Percentiles rank a stretch among this genome's conserved stretches.
Evolutionary conservation across 306 rosid genomes (phyloP).

Genomic region (Acacia melanoxylon): DNA sequence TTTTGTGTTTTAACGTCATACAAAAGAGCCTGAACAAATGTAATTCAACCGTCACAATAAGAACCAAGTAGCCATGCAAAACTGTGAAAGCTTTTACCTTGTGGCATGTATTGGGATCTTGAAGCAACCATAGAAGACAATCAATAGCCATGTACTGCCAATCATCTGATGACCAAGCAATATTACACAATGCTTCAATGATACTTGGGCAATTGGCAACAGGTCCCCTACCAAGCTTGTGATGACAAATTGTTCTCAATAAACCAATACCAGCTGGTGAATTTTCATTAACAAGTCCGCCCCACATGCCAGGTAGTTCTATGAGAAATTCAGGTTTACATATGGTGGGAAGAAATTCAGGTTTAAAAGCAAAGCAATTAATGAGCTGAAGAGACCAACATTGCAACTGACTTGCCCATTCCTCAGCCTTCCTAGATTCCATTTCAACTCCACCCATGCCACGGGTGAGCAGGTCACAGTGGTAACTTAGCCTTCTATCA

Average conservation of each 20-base stretch:
- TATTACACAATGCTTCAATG: slow-evolving; percentile 84
- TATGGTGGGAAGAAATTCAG: slow-evolving; percentile 86
- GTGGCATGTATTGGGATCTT: slow-evolving; percentile 81
- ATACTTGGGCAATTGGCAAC: slow-evolving; percentile 83
- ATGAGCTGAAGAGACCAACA: slow-evolving; percentile 99
- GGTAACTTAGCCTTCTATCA: slow-evolving; percentile 93
- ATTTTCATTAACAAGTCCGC: slow-evolving; percentile 96
- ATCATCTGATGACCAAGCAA: slow-evolving; percentile 95
- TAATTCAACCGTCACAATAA: slow-evolving; percentile 1
- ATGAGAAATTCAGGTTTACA: slow-evolving; percentile 87
- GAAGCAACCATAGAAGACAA: slow-evolving; percentile 95
- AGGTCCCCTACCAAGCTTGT: slow-evolving; percentile 93
- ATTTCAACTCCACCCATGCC: slow-evolving; percentile 99
- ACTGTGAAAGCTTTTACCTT: slow-evolving; percentile 53
- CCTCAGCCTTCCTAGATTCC: slow-evolving; percentile 99
- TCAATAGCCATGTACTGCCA: slow-evolving; percentile 99
- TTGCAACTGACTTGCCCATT: slow-evolving; percentile 99
- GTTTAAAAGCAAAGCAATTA: slow-evolving; percentile 94
- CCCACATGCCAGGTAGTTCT: slow-evolving; percentile 96
- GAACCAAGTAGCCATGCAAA: slow-evolving; percentile 7
- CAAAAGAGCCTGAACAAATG: slow-evolving; percentile 14
- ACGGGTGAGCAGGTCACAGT: slow-evolving; percentile 94
- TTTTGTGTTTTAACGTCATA: not conserved
- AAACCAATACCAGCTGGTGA: slow-evolving; percentile 98
- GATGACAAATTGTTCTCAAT: slow-evolving; percentile 92